phyloP scores from a whole-genome alignment of 2,329 filamentous ascomycete genomes.

The Xylariaceae sp. region DNA sequence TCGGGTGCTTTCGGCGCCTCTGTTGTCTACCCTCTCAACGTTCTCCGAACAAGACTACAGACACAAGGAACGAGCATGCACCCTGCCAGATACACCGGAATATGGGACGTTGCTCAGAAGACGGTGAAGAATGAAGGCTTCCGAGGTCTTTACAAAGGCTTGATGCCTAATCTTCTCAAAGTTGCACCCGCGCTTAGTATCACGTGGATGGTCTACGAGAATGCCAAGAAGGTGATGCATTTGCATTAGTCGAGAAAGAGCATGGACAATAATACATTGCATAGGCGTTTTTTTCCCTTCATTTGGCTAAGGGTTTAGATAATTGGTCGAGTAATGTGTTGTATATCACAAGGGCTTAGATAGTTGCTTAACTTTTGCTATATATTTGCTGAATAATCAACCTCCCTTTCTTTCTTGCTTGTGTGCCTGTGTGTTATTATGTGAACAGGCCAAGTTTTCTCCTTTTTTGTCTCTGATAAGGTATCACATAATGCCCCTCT shows the following conservation, averaged over 20 bases:
- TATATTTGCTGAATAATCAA: too few species aligned
- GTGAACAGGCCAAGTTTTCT: too few species aligned
- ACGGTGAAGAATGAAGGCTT: constrained; percentile 79
- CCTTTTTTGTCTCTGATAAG: too few species aligned
- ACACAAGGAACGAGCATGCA: constrained; percentile 93
- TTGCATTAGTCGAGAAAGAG: constrained; percentile 35
- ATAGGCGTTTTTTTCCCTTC: too few species aligned
- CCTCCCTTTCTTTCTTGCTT: too few species aligned
- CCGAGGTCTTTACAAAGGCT: constrained; percentile 84
- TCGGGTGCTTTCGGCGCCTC: constrained; percentile 88
- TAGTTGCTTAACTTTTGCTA: too few species aligned
- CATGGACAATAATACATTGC: neutral
- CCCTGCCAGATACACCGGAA: constrained; percentile 81
- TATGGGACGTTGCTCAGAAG: constrained; percentile 79
- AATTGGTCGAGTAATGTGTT: too few species aligned
- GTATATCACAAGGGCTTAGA: too few species aligned
- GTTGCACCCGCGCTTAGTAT: constrained; percentile 95
- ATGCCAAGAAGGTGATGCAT: constrained; percentile 68
- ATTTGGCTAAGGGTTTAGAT: too few species aligned
- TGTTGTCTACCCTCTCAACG: constrained; percentile 92
- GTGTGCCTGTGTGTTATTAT: too few species aligned
- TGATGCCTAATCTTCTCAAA: constrained; percentile 93
- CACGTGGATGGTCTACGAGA: constrained; percentile 90
- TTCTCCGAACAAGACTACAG: constrained; percentile 85
- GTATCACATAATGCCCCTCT: too few species aligned